Conservation (phyloP, 2,329 filamentous ascomycete species). For the Hypoxylon sp. region DNA sequence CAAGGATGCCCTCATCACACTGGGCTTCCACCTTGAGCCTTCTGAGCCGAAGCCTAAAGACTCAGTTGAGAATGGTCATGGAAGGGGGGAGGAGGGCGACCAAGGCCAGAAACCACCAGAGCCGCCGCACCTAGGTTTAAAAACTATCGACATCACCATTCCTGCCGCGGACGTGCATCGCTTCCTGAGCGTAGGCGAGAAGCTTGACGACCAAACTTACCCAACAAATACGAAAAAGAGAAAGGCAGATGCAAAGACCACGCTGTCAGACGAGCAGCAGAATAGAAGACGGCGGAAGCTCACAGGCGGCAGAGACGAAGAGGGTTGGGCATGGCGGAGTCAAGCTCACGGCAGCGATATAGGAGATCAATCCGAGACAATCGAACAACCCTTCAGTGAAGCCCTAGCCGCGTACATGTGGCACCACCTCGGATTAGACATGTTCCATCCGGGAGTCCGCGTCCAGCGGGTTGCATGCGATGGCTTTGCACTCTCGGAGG, state of each 20-base stretch:
- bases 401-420: constrained; percentile 65
- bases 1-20: constrained; percentile 64
- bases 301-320: constrained; percentile 62
- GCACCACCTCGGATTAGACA: constrained; percentile 66
- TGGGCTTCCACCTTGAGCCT: constrained; percentile 64
- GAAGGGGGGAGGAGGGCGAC: constrained; percentile 13
- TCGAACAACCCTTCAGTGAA: constrained; percentile 62
- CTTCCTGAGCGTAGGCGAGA: constrained; percentile 60
- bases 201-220: constrained; percentile 21
- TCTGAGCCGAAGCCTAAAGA: constrained; percentile 14
- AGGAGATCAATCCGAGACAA: constrained; percentile 3
- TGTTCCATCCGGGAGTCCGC: constrained; percentile 68
- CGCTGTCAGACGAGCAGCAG: constrained; percentile 35
- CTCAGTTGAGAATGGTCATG: not conserved
- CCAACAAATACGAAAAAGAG: constrained; percentile 52
- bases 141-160: constrained; percentile 66
- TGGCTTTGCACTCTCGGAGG: constrained; percentile 68
- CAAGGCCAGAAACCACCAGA: constrained; percentile 19
- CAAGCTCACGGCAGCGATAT: not conserved
- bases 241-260: constrained; percentile 27
- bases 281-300: constrained; percentile 59
- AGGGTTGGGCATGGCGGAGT: constrained; percentile 66
- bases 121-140: constrained; percentile 52
- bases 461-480: constrained; percentile 67
- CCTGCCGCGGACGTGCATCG: constrained; percentile 61